Conservation (phyloP, 495 filamentous ascomycete species). For the Hypoxylon perforatum region DNA sequence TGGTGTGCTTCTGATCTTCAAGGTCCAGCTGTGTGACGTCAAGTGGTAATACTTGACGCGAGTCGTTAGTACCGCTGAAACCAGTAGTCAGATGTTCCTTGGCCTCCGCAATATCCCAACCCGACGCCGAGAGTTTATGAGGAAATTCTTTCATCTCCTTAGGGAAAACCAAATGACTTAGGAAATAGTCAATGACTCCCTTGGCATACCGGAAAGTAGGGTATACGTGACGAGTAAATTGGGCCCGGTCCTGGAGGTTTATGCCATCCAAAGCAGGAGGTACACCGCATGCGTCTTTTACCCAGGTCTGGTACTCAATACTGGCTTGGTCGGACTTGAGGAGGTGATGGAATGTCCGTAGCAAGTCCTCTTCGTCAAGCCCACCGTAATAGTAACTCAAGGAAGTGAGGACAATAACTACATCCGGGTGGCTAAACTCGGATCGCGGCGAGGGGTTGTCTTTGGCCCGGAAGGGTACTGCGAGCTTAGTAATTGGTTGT, state of each 20-base stretch:
- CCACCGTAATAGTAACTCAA: slow-evolving; percentile 77
- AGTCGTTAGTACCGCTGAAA: slow-evolving; percentile 82
- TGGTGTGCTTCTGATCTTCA: slow-evolving; percentile 67
- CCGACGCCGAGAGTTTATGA: slow-evolving; percentile 72
- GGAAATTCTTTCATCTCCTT: slow-evolving; percentile 73
- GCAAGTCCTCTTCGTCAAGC: slow-evolving; percentile 64
- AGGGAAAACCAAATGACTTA: slow-evolving; percentile 71
- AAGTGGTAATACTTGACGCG: slow-evolving; percentile 65
- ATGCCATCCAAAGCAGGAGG: slow-evolving; percentile 59
- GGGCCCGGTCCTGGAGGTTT: slow-evolving; percentile 66
- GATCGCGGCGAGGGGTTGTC: slow-evolving; percentile 70
- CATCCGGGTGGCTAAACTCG: slow-evolving; percentile 81
- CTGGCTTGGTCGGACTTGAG: slow-evolving; percentile 65
- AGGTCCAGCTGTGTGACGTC: slow-evolving; percentile 67
- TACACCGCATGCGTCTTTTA: slow-evolving; percentile 50
- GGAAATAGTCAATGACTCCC: slow-evolving; percentile 69
- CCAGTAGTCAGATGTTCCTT: slow-evolving; percentile 67
- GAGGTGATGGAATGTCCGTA: slow-evolving; percentile 60
- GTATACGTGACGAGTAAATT: slow-evolving; percentile 58
- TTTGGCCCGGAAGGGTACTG: slow-evolving; percentile 79
- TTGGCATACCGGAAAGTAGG: slow-evolving; percentile 64
- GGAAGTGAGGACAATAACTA: slow-evolving; percentile 72
- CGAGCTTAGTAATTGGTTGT: slow-evolving; percentile 60
- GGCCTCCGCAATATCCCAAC: slow-evolving; percentile 71
- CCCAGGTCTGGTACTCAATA: slow-evolving; percentile 67